Conservation (phyloP, 2,329 filamentous ascomycete genomes). For the Claviceps sp. region DNA sequence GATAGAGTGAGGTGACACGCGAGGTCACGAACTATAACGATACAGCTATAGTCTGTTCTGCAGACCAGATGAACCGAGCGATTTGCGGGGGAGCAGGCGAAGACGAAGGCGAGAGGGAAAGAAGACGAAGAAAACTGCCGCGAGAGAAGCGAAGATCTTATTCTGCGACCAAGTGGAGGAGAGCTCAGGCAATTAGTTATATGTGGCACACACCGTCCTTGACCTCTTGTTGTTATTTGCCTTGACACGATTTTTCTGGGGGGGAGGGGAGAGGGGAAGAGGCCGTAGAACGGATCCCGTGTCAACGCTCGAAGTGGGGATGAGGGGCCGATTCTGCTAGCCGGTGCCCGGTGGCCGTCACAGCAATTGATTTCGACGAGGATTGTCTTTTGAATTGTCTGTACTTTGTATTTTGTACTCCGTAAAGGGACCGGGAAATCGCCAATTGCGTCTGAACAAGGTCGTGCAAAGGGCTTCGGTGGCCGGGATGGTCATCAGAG, state of each 20-base stretch:
- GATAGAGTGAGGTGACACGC: background rate
- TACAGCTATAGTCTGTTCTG: background rate
- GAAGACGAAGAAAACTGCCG: background rate
- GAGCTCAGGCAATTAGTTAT: slow-evolving; percentile 2
- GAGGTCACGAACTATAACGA: background rate
- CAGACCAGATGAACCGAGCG: background rate
- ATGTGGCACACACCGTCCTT: slow-evolving; percentile 1
- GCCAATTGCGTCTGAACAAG: too few relatives aligned
- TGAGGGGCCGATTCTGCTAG: background rate
- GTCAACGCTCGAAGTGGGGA: slow-evolving; percentile 1
- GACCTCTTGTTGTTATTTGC: background rate
- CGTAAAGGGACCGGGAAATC: too few relatives aligned
- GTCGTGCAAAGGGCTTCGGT: too few relatives aligned
- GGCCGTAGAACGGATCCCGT: background rate
- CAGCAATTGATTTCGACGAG: background rate
- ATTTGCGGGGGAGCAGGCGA: background rate
- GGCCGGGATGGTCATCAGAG: background rate
- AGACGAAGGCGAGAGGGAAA: background rate
- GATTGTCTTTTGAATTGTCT: too few relatives aligned
- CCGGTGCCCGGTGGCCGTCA: background rate
- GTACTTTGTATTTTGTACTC: too few relatives aligned
- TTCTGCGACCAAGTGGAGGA: background rate
- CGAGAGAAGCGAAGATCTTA: background rate
- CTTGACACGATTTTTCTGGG: background rate
- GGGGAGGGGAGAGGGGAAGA: background rate